phyloP scores from a whole-genome alignment of 2,329 filamentous ascomycete species.

The Botrytis paeoniae region DNA sequence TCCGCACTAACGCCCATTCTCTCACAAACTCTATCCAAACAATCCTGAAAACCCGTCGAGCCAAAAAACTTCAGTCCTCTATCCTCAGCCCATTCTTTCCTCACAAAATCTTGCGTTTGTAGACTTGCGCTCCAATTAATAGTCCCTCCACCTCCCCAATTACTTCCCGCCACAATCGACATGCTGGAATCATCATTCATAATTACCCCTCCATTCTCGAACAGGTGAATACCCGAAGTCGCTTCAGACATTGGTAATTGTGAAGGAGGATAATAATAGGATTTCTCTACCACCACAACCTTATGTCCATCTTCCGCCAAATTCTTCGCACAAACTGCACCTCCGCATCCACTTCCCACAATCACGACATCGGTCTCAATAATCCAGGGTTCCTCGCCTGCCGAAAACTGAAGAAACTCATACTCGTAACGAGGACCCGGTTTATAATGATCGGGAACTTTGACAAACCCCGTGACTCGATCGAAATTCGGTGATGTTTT shows the following conservation, averaged over 20 bases:
- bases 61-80: slow-evolving; percentile 70
- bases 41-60: slow-evolving; percentile 70
- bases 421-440: slow-evolving; percentile 40
- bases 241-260: slow-evolving; percentile 72
- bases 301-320: slow-evolving; percentile 71
- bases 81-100: slow-evolving; percentile 73
- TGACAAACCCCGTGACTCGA: slow-evolving; percentile 55
- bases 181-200: slow-evolving; percentile 56
- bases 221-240: slow-evolving; percentile 61
- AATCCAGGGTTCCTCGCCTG: slow-evolving; percentile 46
- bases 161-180: slow-evolving; percentile 63
- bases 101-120: slow-evolving; percentile 69
- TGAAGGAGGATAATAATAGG: slow-evolving; percentile 69
- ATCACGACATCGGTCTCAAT: slow-evolving; percentile 81
- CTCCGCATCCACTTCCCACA: slow-evolving; percentile 83
- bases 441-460: slow-evolving; percentile 46
- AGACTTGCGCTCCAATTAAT: slow-evolving; percentile 76
- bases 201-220: slow-evolving; percentile 61
- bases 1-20: slow-evolving; percentile 72
- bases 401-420: slow-evolving; percentile 35
- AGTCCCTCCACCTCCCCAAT: slow-evolving; percentile 83
- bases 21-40: slow-evolving; percentile 73
- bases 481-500: slow-evolving; percentile 55
- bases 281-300: slow-evolving; percentile 81
- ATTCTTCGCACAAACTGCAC: slow-evolving; percentile 76